phyloP scores from a whole-genome alignment of 73 alveolate genomes.

The Blepharisma japonicum region DNA sequence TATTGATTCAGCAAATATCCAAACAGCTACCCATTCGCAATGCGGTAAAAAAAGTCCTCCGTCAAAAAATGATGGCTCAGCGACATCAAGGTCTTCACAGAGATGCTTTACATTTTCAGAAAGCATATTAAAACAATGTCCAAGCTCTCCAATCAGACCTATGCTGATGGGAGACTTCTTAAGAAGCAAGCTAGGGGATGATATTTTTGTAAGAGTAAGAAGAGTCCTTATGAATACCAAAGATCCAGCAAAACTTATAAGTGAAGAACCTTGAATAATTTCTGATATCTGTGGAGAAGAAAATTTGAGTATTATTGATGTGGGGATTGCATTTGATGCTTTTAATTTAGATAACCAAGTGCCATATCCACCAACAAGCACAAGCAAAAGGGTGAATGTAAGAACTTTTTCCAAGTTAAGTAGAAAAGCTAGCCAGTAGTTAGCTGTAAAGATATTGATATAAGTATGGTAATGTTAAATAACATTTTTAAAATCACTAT shows the following conservation, averaged over 20 bases:
- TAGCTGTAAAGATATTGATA: too few species aligned
- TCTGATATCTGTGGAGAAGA: constrained; percentile 28
- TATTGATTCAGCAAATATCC: neutral
- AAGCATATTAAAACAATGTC: constrained; percentile 24
- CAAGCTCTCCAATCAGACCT: constrained; percentile 27
- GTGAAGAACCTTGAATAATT: constrained; percentile 23
- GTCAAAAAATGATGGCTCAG: neutral
- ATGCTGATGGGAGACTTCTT: constrained; percentile 25
- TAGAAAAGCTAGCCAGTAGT: too few species aligned
- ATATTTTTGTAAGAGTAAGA: neutral
- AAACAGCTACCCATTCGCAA: neutral
- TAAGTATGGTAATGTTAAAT: too few species aligned
- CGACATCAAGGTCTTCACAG: neutral
- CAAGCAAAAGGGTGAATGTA: too few species aligned
- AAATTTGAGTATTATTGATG: constrained; percentile 27
- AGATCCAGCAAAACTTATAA: neutral
- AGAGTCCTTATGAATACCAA: constrained; percentile 1
- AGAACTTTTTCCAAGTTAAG: too few species aligned
- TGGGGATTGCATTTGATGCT: constrained; percentile 30
- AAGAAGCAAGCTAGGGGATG: constrained; percentile 24
- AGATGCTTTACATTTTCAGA: constrained; percentile 19
- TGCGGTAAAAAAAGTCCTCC: neutral
- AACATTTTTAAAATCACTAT: too few species aligned
- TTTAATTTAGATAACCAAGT: constrained; percentile 25
- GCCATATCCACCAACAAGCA: neutral